Percentiles rank a stretch among this genome's conserved stretches.
These are phyloP conservation scores for Stylonectria norvegica DNA, from an alignment of 2,329 filamentous ascomycete genomes.

Conservation along the genomic window DNA sequence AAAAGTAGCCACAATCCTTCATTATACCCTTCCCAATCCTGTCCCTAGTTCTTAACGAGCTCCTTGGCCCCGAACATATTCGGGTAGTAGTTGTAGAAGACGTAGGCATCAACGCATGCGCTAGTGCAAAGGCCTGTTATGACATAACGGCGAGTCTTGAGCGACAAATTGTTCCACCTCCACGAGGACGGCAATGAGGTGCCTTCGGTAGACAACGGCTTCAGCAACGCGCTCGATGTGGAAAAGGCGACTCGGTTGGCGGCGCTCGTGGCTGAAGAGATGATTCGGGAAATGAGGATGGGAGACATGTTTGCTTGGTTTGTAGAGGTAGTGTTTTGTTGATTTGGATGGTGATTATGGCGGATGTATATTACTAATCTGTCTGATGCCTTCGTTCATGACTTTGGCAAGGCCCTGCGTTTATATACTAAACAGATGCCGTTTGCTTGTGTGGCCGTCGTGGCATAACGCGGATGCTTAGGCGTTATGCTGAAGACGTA, in stretches of 20 bases:
- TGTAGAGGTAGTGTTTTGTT: neutral
- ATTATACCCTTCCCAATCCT: too few species aligned
- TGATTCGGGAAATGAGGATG: constrained; percentile 16
- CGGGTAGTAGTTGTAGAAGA: constrained; percentile 29
- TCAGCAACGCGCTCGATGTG: constrained; percentile 15
- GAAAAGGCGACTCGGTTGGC: constrained; percentile 21
- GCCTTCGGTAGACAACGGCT: constrained; percentile 8
- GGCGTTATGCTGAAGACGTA: constrained; percentile 11
- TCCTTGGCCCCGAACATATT: constrained; percentile 9
- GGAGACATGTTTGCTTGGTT: constrained; percentile 17
- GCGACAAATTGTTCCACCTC: constrained; percentile 29
- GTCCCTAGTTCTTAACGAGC: neutral
- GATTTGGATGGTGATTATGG: too few species aligned
- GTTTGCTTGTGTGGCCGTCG: too few species aligned
- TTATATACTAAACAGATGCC: too few species aligned
- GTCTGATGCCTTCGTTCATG: too few species aligned
- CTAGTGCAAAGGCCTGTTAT: constrained; percentile 17
- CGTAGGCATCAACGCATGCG: constrained; percentile 22
- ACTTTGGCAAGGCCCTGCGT: too few species aligned
- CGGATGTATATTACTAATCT: too few species aligned
- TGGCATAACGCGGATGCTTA: neutral
- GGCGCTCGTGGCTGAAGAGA: constrained; percentile 10
- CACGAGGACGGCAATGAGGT: constrained; percentile 6
- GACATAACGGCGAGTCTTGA: constrained; percentile 25
- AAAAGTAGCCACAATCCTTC: too few species aligned